phyloP scores from a whole-genome alignment of 1,284 basidiomycete species.

The Malassezia obtusa region DNA sequence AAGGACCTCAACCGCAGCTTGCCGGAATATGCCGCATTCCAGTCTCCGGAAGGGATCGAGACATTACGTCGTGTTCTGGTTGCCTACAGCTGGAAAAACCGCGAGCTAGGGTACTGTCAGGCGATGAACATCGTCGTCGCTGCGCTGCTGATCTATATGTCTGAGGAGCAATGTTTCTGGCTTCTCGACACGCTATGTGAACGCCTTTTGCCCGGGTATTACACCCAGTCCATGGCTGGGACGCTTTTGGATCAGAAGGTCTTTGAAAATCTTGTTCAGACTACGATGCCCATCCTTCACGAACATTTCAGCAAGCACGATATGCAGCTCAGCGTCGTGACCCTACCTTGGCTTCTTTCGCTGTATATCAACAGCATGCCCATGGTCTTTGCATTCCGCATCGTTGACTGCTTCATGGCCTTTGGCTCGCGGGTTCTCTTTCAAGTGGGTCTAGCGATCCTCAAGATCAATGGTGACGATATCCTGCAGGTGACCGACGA shows the following conservation, averaged over 20 bases:
- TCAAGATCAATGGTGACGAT: conserved; percentile 95
- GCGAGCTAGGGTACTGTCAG: conserved; percentile 56
- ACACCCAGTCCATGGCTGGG: conserved; percentile 98
- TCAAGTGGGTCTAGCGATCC: conserved; percentile 85
- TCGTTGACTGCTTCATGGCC: conserved; percentile 97
- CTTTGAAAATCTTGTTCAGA: conserved; percentile 89
- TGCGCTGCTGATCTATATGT: conserved; percentile 91
- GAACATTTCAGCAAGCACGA: conserved; percentile 86
- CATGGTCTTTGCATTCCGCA: conserved; percentile 94
- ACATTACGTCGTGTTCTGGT: conserved; percentile 82
- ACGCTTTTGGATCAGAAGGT: conserved; percentile 94
- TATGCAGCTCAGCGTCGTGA: conserved; percentile 92
- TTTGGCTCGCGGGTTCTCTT: conserved; percentile 98
- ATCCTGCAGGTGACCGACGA: conserved; percentile 93
- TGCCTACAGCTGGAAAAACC: conserved; percentile 94
- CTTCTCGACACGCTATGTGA: conserved; percentile 90
- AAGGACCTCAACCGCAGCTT: conserved; percentile 78
- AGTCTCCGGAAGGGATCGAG: conserved; percentile 38
- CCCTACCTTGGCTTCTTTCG: conserved; percentile 87
- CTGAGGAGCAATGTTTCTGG: conserved; percentile 98
- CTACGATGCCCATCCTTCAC: conserved; percentile 65
- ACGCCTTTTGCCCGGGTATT: conserved; percentile 89
- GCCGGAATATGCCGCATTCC: conserved; percentile 45
- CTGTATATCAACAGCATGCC: conserved; percentile 97
- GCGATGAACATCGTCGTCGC: conserved; percentile 65